Evolutionary conservation across 179 eudicot species (phyloP), one percentile per base, ranked within the genome.

Genomic region (Camellia oleifera): DNA sequence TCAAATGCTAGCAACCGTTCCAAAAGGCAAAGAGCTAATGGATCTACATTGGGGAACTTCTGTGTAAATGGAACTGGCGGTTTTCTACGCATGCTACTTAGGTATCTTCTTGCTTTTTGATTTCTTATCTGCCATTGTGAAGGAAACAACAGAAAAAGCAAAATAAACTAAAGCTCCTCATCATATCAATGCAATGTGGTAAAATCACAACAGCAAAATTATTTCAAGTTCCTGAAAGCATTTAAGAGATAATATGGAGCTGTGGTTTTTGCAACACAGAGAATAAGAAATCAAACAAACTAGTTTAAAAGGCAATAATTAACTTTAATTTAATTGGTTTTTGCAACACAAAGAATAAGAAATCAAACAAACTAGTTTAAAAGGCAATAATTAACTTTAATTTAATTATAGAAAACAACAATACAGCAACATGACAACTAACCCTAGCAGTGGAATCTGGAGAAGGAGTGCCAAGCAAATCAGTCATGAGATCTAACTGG

Each of bases 101-200:
- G 87, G 80, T 92, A 92, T 86, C 97, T 91, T 86, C 94, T 86
- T 48, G 97, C 97, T 84, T 92, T 92, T 79, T 92, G 94, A 85
- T 92, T 92, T 76, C 97, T 86, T 80, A 92, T 92, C 97, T 92
- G 86, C 83, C 80, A 79, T 80, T 75, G 45, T 15, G 13, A 53
- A 18, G 20, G 17, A 46, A 72, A 77, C 4, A 53, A 62, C 12
- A 26, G 60, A 40, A 48, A 71, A 45, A 48, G 8, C 46, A 7
- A 64, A 52, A 64, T 52, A 60, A 56, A 77, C 9, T 63, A 20
- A 17, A 15, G 17, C 26, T 65, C 46, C 42, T 13, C 58, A 45
- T 23, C 42, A 18, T 62, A 45, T 12, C 42, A 62, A 46, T 62
- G 58, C 18, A 45, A 46, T 12, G 45, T 54, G 46, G 60, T 62